phyloP scores from a whole-genome alignment of 192 early-diverging fungal genomes.

The Rhizoclosmatium sp. region DNA sequence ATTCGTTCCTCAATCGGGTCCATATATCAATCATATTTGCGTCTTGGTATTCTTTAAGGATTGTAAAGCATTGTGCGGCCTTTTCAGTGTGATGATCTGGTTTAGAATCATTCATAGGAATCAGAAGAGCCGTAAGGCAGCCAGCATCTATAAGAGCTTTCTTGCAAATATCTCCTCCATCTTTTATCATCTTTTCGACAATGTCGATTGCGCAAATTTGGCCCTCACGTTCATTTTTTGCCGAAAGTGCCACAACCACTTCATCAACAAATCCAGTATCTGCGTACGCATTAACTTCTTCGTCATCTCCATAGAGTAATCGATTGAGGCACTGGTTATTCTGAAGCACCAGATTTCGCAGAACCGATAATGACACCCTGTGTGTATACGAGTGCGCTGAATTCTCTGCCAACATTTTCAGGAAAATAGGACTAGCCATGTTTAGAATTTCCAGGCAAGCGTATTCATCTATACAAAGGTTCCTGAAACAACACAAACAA shows the following conservation, averaged over 20 bases:
- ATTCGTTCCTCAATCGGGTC: constrained; percentile 1
- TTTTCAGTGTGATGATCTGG: not conserved
- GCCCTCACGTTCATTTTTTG: not conserved
- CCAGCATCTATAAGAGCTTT: constrained; percentile 23
- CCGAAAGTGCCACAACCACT: constrained; percentile 20
- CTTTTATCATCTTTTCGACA: constrained; percentile 1
- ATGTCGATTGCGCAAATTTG: constrained; percentile 37
- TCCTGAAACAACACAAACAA: constrained; percentile 19
- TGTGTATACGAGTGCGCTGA: not conserved
- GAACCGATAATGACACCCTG: constrained; percentile 12
- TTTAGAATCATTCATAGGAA: constrained; percentile 2
- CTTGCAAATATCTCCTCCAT: constrained; percentile 1
- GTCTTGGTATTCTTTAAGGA: constrained; percentile 2
- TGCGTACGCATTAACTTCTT: not conserved
- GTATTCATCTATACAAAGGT: constrained; percentile 25
- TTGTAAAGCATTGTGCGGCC: constrained; percentile 8
- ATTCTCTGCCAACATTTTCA: not conserved
- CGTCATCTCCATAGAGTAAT: not conserved
- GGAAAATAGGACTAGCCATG: not conserved
- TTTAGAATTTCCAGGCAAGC: constrained; percentile 13
- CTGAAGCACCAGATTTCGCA: constrained; percentile 26
- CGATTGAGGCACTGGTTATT: not conserved
- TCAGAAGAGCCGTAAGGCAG: constrained; percentile 24
- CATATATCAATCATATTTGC: constrained; percentile 7
- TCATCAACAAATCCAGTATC: constrained; percentile 26